A percentile compares a stretch with the other conserved stretches of the same genome.
These are phyloP conservation scores for Pestalotiopsis sp. DNA, from an alignment of 2,329 filamentous ascomycete species.

Conservation along the genomic window DNA sequence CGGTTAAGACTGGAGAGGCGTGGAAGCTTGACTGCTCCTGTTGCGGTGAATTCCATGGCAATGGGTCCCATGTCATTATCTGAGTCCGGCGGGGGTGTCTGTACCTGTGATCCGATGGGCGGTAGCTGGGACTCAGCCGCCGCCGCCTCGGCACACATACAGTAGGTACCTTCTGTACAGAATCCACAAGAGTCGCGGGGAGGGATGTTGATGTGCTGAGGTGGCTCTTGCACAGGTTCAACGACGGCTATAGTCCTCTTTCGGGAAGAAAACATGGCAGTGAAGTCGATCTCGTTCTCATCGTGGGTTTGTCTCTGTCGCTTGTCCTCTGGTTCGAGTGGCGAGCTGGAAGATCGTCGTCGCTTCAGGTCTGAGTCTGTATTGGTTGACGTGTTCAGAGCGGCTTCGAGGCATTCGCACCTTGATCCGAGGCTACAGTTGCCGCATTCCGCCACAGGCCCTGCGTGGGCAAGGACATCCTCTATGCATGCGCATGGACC, in stretches of 20 bases:
- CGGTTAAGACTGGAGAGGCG: conserved; percentile 35
- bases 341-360: conserved; percentile 45
- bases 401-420: conserved; percentile 61
- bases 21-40: conserved; percentile 62
- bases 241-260: conserved; percentile 39
- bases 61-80: conserved; percentile 61
- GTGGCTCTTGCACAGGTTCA: conserved; percentile 29
- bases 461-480: conserved; percentile 49
- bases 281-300: conserved; percentile 73
- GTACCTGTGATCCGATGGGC: conserved; percentile 46
- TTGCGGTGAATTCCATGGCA: conserved; percentile 60
- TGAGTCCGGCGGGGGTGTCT: conserved; percentile 59
- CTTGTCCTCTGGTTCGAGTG: conserved; percentile 50
- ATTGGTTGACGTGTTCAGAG: conserved; percentile 34
- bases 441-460: conserved; percentile 58
- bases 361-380: conserved; percentile 48
- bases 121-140: conserved; percentile 40
- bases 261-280: conserved; percentile 57
- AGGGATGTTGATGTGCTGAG: conserved; percentile 32
- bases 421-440: conserved; percentile 63
- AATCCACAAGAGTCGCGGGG: conserved; percentile 76
- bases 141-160: conserved; percentile 69
- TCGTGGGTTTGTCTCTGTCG: conserved; percentile 50
- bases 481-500: conserved; percentile 61
- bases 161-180: conserved; percentile 79